Percentiles rank a stretch among this genome's conserved stretches.
These are phyloP conservation scores for Sporisorium iseilematis-ciliati DNA, from an alignment of 1,284 basidiomycete genomes.

Conservation along the genomic window DNA sequence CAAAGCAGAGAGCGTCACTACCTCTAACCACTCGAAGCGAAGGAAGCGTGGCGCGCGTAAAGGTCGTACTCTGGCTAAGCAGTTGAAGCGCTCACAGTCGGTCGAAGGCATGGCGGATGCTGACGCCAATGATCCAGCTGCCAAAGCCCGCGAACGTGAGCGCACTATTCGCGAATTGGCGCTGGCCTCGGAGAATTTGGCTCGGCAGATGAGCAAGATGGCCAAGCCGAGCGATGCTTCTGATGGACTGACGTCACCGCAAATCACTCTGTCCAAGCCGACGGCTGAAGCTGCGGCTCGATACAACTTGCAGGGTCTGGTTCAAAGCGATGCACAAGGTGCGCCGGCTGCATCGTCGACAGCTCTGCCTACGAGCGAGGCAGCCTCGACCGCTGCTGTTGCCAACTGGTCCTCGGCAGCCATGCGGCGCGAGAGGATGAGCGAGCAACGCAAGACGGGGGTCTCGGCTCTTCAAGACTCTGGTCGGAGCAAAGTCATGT, in stretches of 20 bases:
- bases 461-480: slow-evolving; percentile 31
- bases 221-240: slow-evolving; percentile 43
- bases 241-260: slow-evolving; percentile 18
- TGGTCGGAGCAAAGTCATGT: slow-evolving; percentile 43
- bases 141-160: slow-evolving; percentile 40
- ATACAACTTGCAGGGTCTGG: slow-evolving; percentile 35
- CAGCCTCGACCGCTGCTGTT: not conserved
- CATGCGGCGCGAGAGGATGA: slow-evolving; percentile 53
- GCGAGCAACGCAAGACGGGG: slow-evolving; percentile 43
- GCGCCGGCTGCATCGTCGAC: not conserved
- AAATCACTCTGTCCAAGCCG: slow-evolving; percentile 36
- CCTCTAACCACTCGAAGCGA: slow-evolving; percentile 53
- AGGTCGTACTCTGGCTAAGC: slow-evolving; percentile 54
- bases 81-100: slow-evolving; percentile 57
- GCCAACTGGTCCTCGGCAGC: slow-evolving; percentile 55
- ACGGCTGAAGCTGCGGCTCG: slow-evolving; percentile 46
- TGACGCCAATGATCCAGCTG: slow-evolving; percentile 30
- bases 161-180: slow-evolving; percentile 55
- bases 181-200: slow-evolving; percentile 53
- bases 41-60: slow-evolving; percentile 60
- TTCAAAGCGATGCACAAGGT: slow-evolving; percentile 10
- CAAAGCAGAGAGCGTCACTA: slow-evolving; percentile 34
- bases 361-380: not conserved
- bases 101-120: slow-evolving; percentile 42
- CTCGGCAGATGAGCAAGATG: slow-evolving; percentile 59